Evolutionary conservation across 768 basidiomycete genomes (phyloP), one percentile per base, ranked within the genome.

Genomic region (Crepidotus variabilis): DNA sequence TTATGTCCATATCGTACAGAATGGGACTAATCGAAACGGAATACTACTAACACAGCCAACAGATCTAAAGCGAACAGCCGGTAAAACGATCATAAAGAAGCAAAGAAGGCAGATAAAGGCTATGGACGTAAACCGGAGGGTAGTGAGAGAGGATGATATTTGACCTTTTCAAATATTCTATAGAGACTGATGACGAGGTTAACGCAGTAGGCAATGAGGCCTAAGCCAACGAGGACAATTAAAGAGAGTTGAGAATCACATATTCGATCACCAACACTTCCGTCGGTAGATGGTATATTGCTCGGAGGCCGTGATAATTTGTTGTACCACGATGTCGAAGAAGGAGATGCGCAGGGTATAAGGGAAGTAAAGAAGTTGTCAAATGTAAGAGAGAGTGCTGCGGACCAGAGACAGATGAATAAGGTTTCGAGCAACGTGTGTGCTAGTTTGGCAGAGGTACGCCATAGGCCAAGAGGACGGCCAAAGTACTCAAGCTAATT

Each of bases 331-430:
- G 84, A 76, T 14, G 77, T 85, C 36, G 71, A 74, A 18, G 79
- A 78, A 3, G 72, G 63, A 2, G 85, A 75, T 0, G 88, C 82
- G 63, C 94, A 96, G 32, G 89, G 86, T 47, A 95, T 81, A 21
- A 85, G 74, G 2, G 92, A 90, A 4, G 92, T 94, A 74, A 94
- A 93, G 71, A 87, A 93, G 66, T 96, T 92, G 77, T 95, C 92
- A 72, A 95, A 92, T 59, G 83, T 85, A 52, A 95, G 86, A 16
- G 92, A 91, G 53, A 95, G 79, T 14, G 89, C 86, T 32, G 92
- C 90, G 56, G 91, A 92, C 92, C 93, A 96, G n/a, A 88, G 83
- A 71, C 93, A 95, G 62, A 94, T 93, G 69, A 92, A 94, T 54
- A 92, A 76, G 47, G 94, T 88, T 75, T 96, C 94, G 47, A 85